Evolutionary conservation across 1,139 yeast genomes (phyloP).

Genomic region (Lodderomyces margitis): DNA sequence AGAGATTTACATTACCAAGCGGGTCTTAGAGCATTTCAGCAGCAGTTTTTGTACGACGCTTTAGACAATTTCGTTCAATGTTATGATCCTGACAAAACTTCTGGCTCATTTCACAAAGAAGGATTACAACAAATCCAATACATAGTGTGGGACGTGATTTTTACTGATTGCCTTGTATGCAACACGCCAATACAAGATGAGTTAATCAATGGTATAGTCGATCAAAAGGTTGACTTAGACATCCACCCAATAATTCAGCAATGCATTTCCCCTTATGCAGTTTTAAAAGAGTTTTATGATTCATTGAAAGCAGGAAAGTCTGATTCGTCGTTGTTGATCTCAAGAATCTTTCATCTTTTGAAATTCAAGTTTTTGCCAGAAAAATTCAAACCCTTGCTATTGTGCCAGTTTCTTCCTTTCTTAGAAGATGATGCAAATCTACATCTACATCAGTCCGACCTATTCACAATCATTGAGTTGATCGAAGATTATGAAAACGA

Average conservation of each 20-base stretch:
- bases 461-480: conserved; percentile 47
- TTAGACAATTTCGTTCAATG: conserved; percentile 66
- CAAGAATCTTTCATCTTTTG: conserved; percentile 51
- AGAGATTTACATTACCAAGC: conserved; percentile 45
- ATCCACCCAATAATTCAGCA: conserved; percentile 61
- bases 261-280: conserved; percentile 72
- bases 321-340: conserved; percentile 15
- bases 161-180: conserved; percentile 59
- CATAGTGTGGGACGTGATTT: conserved; percentile 46
- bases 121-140: conserved; percentile 41
- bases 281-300: conserved; percentile 50
- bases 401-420: conserved; percentile 51
- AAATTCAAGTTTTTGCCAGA: conserved; percentile 66
- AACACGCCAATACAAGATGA: conserved; percentile 56
- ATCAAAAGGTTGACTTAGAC: conserved; percentile 36
- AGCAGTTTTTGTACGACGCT: conserved; percentile 57
- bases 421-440: conserved; percentile 25
- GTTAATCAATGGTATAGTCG: conserved; percentile 52
- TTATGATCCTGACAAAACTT: conserved; percentile 41
- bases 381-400: conserved; percentile 50
- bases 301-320: conserved; percentile 21
- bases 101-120: conserved; percentile 20
- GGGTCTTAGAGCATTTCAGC: conserved; percentile 39
- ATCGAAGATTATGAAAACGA: conserved; percentile 47
- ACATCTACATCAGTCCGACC: conserved; percentile 41